Evolutionary conservation across 106 monocot species (phyloP).

Genomic region (Cymbidium sinense): DNA sequence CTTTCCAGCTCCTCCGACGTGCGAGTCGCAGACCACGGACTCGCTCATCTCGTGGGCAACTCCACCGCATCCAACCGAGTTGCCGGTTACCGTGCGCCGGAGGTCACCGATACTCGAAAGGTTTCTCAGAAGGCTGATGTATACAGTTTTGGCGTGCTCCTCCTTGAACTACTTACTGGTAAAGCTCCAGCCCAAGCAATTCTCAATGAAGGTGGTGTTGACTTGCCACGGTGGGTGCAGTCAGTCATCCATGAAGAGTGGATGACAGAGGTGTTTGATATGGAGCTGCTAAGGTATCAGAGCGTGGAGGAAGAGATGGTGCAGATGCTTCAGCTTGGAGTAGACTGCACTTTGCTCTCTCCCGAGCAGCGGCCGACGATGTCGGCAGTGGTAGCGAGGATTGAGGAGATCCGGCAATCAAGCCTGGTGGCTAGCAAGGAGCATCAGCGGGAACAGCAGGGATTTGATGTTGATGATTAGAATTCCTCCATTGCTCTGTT

Average conservation of each 20-base stretch:
- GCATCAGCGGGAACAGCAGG: neutral
- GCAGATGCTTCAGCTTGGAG: constrained; percentile 46
- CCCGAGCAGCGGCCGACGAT: constrained; percentile 40
- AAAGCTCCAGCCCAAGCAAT: constrained; percentile 34
- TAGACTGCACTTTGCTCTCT: constrained; percentile 36
- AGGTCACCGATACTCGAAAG: constrained; percentile 35
- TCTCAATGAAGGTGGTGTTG: constrained; percentile 36
- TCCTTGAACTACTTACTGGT: constrained; percentile 59
- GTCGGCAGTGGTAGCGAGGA: constrained; percentile 28
- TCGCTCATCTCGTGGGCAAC: constrained; percentile 25
- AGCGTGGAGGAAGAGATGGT: constrained; percentile 55
- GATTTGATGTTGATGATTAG: too few species aligned
- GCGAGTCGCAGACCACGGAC: constrained; percentile 50
- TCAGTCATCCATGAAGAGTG: constrained; percentile 50
- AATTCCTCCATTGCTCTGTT: too few species aligned
- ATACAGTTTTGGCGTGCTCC: constrained; percentile 62
- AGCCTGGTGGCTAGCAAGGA: neutral
- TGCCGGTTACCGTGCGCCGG: constrained; percentile 49
- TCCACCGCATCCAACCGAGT: constrained; percentile 10
- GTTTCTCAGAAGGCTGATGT: constrained; percentile 63
- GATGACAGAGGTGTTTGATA: constrained; percentile 52
- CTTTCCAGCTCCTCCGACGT: constrained; percentile 25
- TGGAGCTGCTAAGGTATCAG: constrained; percentile 38
- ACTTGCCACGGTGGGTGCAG: constrained; percentile 58
- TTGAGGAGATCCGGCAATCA: constrained; percentile 32